Base-by-base conservation (phyloP, 169 alveolate species). In the Plasmodium inui region DNA sequence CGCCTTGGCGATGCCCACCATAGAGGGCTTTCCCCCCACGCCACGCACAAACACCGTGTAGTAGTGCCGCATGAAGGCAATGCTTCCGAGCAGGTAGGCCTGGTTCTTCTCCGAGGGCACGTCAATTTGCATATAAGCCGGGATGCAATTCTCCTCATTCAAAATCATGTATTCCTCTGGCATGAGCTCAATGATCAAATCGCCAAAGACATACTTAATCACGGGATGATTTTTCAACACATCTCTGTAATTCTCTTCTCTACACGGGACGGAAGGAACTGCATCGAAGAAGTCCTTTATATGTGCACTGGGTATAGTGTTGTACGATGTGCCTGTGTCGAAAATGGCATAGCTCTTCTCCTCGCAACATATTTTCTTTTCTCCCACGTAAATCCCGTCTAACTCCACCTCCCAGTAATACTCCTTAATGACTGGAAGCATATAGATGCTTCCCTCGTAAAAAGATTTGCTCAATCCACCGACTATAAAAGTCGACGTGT, bases 41-140 rank as follows among this genome's bases (percentile, higher is more conserved):
- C 96, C 95, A 0, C 97, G 72, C 37, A 95, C 93, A 89, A 89
- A 97, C 4, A 96, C 97, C 7, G 98, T 97, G 88, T 94, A 94
- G 84, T 96, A 97, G 67, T 95, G 97, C 34, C 97, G 80, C 98
- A 97, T 97, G 57, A 97, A 97, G 2, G 97, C 96, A 37, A 95
- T 78, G 9, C 98, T 96, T 3, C 98, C 98, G 46, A 97, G 96
- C 26, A 97, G 90, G 73, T 95, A 97, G 17, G 98, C 98, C 19
- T 97, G 98, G 10, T 98, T 98, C 67, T 95, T 97, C 81, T 97
- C 98, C 0, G 98, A 96, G 3, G 98, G 98, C 0, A 97, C 98
- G 91, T 97, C 98, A 2, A 97, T 94, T 74, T 96, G 98, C 98
- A 97, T 97, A 57, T 94, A 96, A 0, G 98, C 98, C 7, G 98